These are phyloP conservation scores for Imleria badia DNA, from an alignment of 768 basidiomycete genomes.

Conservation along the genomic window DNA sequence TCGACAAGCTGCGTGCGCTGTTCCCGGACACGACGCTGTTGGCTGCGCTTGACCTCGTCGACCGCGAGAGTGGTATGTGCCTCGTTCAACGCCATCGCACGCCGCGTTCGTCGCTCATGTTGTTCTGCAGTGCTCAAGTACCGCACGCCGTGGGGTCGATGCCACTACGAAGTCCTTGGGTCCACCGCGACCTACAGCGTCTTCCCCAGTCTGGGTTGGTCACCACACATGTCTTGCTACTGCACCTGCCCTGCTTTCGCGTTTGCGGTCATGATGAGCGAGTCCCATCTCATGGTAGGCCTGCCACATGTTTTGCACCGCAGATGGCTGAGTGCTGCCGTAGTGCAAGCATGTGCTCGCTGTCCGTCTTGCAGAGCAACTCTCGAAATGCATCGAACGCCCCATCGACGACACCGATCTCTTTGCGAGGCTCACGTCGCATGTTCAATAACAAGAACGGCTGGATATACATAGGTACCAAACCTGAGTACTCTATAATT, in stretches of 20 bases:
- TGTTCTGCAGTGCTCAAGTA: slow-evolving; percentile 56
- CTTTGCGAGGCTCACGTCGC: slow-evolving; percentile 28
- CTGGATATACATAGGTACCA: slow-evolving; percentile 10
- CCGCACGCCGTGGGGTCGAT: slow-evolving; percentile 53
- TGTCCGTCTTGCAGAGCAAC: slow-evolving; percentile 53
- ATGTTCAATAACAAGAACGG: slow-evolving; percentile 10
- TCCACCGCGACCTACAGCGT: slow-evolving; percentile 64
- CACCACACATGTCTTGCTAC: slow-evolving; percentile 46
- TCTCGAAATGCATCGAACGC: slow-evolving; percentile 52
- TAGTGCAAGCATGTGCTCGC: slow-evolving; percentile 85
- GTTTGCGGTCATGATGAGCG: slow-evolving; percentile 58
- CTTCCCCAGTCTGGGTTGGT: slow-evolving; percentile 45
- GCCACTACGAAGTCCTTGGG: slow-evolving; percentile 67
- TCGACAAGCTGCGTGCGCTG: slow-evolving; percentile 55
- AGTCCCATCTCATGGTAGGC: slow-evolving; percentile 63
- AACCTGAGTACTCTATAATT: slow-evolving; percentile 15
- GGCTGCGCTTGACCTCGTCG: slow-evolving; percentile 76
- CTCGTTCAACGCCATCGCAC: not conserved
- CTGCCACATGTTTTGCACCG: not conserved
- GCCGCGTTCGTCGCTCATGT: not conserved
- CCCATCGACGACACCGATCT: slow-evolving; percentile 48
- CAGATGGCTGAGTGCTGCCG: not conserved
- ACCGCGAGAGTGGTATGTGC: slow-evolving; percentile 60
- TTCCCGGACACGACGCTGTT: slow-evolving; percentile 64
- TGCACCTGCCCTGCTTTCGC: slow-evolving; percentile 78